A percentile compares a stretch with the other conserved stretches of the same genome.
These are phyloP conservation scores for Agaricus sinodeliciosus DNA, from an alignment of 768 basidiomycete genomes.

Conservation along the genomic window DNA sequence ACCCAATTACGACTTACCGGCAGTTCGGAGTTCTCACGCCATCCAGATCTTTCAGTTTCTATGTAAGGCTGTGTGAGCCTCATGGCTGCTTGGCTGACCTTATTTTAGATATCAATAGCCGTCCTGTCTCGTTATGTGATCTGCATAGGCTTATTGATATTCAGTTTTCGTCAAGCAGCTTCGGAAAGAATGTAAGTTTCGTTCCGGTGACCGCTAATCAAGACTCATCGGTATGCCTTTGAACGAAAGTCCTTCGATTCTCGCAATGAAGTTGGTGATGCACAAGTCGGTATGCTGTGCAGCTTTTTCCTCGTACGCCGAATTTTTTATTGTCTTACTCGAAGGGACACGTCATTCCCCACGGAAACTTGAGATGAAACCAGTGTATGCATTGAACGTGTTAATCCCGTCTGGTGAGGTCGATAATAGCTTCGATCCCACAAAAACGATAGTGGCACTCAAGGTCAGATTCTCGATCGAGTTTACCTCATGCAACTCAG, in stretches of 20 bases:
- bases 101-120: slow-evolving; percentile 68
- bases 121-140: slow-evolving; percentile 59
- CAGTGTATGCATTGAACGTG: slow-evolving; percentile 81
- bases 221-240: not conserved
- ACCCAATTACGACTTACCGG: slow-evolving; percentile 8
- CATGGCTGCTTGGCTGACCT: slow-evolving; percentile 4
- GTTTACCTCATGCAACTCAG: slow-evolving; percentile 9
- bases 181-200: slow-evolving; percentile 60
- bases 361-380: slow-evolving; percentile 69
- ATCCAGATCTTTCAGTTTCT: slow-evolving; percentile 77
- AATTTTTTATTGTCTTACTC: slow-evolving; percentile 13
- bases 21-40: slow-evolving; percentile 11
- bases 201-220: not conserved
- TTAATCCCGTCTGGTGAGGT: slow-evolving; percentile 57
- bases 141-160: slow-evolving; percentile 64
- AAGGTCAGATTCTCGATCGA: slow-evolving; percentile 35
- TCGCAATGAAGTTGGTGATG: slow-evolving; percentile 58
- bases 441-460: slow-evolving; percentile 61
- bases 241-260: slow-evolving; percentile 36
- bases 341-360: slow-evolving; percentile 65
- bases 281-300: slow-evolving; percentile 33
- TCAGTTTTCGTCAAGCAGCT: slow-evolving; percentile 61
- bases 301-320: not conserved
- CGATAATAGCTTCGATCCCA: slow-evolving; percentile 78
- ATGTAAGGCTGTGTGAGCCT: slow-evolving; percentile 43